Evolutionary conservation across 2,329 filamentous ascomycete genomes (phyloP).

Genomic region (Aspergillus sp.): DNA sequence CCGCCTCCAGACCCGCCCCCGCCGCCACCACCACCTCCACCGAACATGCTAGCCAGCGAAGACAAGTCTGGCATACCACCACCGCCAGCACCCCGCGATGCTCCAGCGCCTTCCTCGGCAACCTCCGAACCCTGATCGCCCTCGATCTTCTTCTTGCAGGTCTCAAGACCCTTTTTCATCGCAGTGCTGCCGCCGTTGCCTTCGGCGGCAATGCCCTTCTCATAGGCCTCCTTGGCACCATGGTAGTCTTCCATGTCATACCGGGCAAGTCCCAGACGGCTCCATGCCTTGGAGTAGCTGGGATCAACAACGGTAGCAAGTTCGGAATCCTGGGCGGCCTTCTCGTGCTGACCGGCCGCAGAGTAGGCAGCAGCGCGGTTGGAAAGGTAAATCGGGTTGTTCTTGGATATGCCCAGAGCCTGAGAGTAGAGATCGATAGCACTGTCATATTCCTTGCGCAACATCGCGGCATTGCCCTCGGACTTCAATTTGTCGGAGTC

Average conservation of each 20-base stretch:
- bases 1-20: constrained; percentile 54
- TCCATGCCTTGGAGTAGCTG: constrained; percentile 96
- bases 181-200: constrained; percentile 90
- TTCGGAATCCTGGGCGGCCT: constrained; percentile 80
- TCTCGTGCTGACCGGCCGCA: constrained; percentile 72
- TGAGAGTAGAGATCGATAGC: constrained; percentile 85
- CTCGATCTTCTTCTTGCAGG: constrained; percentile 76
- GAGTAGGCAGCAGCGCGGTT: constrained; percentile 94
- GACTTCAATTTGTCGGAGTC: constrained; percentile 84
- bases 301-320: constrained; percentile 81
- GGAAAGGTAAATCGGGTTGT: constrained; percentile 92
- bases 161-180: constrained; percentile 96
- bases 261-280: constrained; percentile 77
- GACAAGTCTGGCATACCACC: constrained; percentile 65
- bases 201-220: constrained; percentile 85
- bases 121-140: constrained; percentile 58
- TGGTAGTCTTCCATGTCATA: constrained; percentile 87
- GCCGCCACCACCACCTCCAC: constrained; percentile 50
- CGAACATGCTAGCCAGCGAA: constrained; percentile 64
- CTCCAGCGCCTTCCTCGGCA: constrained; percentile 43
- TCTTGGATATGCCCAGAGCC: constrained; percentile 69
- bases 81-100: constrained; percentile 34
- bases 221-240: constrained; percentile 90
- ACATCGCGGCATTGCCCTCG: constrained; percentile 90
- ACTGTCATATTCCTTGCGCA: constrained; percentile 73